Percentiles rank a stretch among this genome's conserved stretches.
Evolutionary conservation across 164 flowering plant genomes (phyloP).

Genomic region (Aristolochia contorta): DNA sequence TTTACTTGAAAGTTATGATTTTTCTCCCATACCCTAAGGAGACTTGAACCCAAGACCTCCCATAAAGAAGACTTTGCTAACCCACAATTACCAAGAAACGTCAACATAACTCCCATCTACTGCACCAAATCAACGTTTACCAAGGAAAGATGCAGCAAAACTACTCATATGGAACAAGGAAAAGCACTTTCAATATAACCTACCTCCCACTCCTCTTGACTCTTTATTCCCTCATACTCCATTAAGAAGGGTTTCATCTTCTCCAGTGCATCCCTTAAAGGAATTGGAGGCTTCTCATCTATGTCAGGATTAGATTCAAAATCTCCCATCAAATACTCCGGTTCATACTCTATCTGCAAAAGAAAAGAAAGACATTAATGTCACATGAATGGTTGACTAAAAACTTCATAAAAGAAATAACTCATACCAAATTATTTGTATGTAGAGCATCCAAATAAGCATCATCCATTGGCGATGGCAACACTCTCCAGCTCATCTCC

Average conservation of each 20-base stretch:
- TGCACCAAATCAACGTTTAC: not conserved
- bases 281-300: constrained; percentile 71
- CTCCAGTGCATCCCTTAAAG: constrained; percentile 76
- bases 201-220: constrained; percentile 94
- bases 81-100: too few species aligned
- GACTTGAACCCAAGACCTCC: too few species aligned
- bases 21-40: too few species aligned
- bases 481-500: constrained; percentile 32
- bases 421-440: constrained; percentile 40
- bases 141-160: not conserved
- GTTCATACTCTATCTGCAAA: constrained; percentile 77
- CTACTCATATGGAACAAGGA: not conserved
- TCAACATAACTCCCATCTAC: too few species aligned
- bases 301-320: constrained; percentile 71
- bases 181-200: not conserved
- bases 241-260: constrained; percentile 83
- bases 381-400: not conserved
- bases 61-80: too few species aligned
- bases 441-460: constrained; percentile 47
- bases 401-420: not conserved
- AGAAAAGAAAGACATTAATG: constrained; percentile 1
- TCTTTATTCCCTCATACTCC: constrained; percentile 72
- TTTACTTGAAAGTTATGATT: too few species aligned
- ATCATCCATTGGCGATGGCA: constrained; percentile 62
- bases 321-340: constrained; percentile 72